Conservation (phyloP, 2,329 filamentous ascomycete species). For the Metarhizium brunneum region DNA sequence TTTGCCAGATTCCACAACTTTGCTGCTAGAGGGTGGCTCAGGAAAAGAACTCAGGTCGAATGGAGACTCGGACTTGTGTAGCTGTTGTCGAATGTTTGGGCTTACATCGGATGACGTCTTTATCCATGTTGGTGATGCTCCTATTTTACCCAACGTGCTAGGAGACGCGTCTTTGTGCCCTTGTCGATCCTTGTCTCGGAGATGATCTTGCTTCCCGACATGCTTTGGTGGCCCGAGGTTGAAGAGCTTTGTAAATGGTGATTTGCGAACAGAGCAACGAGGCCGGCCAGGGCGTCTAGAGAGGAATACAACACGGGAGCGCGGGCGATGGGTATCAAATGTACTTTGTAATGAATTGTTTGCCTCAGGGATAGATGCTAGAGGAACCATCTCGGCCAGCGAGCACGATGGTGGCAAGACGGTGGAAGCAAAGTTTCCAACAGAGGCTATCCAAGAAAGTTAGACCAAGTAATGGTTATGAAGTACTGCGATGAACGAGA, state of each 20-base stretch:
- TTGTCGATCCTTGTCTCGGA: background rate
- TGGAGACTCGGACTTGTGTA: constrained; percentile 9
- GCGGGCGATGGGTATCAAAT: constrained; percentile 10
- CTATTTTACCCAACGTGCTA: background rate
- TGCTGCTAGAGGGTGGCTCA: constrained; percentile 10
- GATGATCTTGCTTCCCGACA: background rate
- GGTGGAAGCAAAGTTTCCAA: constrained; percentile 9
- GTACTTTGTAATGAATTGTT: constrained; percentile 11
- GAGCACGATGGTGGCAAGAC: constrained; percentile 3
- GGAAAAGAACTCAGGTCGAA: constrained; percentile 15
- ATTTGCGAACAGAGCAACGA: constrained; percentile 10
- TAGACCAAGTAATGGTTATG: constrained; percentile 4
- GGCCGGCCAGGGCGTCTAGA: constrained; percentile 16
- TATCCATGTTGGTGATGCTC: background rate
- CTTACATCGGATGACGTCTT: background rate
- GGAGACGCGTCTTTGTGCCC: background rate
- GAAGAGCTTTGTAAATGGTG: constrained; percentile 1
- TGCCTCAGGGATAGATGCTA: constrained; percentile 19
- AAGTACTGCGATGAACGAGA: constrained; percentile 1
- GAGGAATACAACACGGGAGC: constrained; percentile 17
- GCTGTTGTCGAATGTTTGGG: background rate
- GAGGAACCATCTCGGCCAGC: constrained; percentile 16
- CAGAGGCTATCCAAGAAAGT: constrained; percentile 15
- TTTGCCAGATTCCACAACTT: background rate
- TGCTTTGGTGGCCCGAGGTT: background rate